phyloP scores from a whole-genome alignment of 768 basidiomycete species.

The Termitomyces eurrhizus region DNA sequence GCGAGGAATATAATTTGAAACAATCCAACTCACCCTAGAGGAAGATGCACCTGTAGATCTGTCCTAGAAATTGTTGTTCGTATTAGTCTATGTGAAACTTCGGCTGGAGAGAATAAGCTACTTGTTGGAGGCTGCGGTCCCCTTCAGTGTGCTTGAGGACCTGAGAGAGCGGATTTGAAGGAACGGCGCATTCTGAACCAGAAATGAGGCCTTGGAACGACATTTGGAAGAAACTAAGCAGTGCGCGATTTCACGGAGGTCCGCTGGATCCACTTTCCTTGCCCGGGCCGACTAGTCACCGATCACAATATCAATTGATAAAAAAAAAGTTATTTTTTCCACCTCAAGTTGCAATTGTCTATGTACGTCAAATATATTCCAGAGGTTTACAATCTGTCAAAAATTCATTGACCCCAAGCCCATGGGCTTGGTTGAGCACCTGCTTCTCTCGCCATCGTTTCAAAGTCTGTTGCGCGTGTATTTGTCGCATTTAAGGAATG shows the following conservation, averaged over 20 bases:
- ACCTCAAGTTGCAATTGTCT: not conserved
- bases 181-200: conserved; percentile 84
- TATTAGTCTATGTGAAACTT: not conserved
- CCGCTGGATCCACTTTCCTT: not conserved
- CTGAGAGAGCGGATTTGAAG: conserved; percentile 83
- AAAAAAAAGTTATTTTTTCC: not conserved
- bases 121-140: conserved; percentile 86
- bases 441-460: conserved; percentile 30
- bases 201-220: conserved; percentile 79
- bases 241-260: not conserved
- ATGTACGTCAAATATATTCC: not conserved
- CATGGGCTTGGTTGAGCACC: conserved; percentile 7
- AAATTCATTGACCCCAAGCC: conserved; percentile 6
- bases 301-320: conserved; percentile 2
- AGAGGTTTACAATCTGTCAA: not conserved
- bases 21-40: conserved; percentile 45
- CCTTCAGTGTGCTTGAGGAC: conserved; percentile 88
- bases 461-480: conserved; percentile 41
- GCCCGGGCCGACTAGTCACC: conserved; percentile 9
- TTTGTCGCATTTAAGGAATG: conserved; percentile 44
- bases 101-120: conserved; percentile 26
- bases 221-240: conserved; percentile 34
- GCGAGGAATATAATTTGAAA: conserved; percentile 4
- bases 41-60: conserved; percentile 71
- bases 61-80: conserved; percentile 45